phyloP scores from a whole-genome alignment of 768 basidiomycete species.

The Xerocomellus dryophilus region DNA sequence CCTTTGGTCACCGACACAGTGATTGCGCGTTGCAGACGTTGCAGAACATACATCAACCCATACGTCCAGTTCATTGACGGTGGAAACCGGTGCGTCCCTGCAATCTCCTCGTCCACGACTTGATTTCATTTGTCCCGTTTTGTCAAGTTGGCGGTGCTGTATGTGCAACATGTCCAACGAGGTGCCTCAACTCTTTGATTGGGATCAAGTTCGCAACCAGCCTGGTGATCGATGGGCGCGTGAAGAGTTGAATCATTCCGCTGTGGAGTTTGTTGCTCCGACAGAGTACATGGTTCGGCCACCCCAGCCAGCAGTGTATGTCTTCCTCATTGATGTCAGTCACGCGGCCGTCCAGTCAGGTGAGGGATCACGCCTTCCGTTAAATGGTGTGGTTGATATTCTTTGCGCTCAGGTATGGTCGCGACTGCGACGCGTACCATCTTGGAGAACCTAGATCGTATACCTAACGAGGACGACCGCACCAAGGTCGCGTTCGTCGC shows the following conservation, averaged over 20 bases:
- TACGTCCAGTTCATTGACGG: conserved; percentile 98
- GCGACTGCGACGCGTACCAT: conserved; percentile 97
- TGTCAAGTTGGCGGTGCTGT: conserved; percentile 88
- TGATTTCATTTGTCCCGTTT: conserved; percentile 1
- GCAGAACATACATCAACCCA: conserved; percentile 96
- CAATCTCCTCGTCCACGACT: neutral
- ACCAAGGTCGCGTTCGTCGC: conserved; percentile 92
- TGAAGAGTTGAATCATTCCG: conserved; percentile 87
- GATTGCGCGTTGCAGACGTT: conserved; percentile 93
- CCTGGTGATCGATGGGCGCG: conserved; percentile 95
- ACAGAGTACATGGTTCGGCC: conserved; percentile 99
- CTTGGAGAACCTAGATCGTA: conserved; percentile 89
- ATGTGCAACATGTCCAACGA: conserved; percentile 99
- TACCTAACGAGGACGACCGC: conserved; percentile 91
- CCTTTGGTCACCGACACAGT: conserved; percentile 92
- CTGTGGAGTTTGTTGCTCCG: conserved; percentile 96
- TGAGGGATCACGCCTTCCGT: conserved; percentile 30
- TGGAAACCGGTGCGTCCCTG: conserved; percentile 69
- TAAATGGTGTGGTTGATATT: neutral
- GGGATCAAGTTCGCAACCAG: conserved; percentile 91
- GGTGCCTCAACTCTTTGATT: conserved; percentile 97
- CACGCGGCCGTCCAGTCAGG: conserved; percentile 88
- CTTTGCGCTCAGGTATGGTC: conserved; percentile 73
- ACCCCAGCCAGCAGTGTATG: conserved; percentile 94
- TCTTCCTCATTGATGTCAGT: conserved; percentile 96